Conservation (phyloP, 208 protist genomes). For the Blastocrithidia nonstop region DNA sequence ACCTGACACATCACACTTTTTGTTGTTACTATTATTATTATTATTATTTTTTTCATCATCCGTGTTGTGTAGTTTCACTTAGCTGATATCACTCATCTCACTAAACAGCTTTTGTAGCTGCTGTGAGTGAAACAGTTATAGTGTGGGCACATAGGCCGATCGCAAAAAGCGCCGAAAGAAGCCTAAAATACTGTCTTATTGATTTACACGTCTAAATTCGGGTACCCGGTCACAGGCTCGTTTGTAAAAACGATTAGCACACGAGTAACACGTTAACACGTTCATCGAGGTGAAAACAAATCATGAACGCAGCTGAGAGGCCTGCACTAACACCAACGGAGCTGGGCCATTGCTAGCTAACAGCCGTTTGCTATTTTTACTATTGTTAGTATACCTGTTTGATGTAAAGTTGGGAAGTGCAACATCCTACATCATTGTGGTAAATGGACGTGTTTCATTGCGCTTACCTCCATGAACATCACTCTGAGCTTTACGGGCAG, state of each 20-base stretch:
- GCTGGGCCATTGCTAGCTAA: conserved; percentile 4
- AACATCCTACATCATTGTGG: conserved; percentile 14
- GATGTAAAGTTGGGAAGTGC: not conserved
- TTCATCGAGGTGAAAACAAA: conserved; percentile 81
- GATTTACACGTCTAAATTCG: conserved; percentile 13
- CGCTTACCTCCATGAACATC: conserved; percentile 25
- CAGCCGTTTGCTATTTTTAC: no score
- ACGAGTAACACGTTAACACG: conserved; percentile 69
- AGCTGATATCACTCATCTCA: conserved; percentile 22
- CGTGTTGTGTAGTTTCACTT: not conserved
- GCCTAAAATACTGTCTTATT: conserved; percentile 35
- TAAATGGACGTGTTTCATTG: conserved; percentile 20
- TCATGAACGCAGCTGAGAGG: conserved; percentile 45
- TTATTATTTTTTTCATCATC: not conserved
- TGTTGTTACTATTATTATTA: not conserved
- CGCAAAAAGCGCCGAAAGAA: conserved; percentile 58
- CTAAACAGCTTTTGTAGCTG: conserved; percentile 38
- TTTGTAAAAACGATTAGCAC: conserved; percentile 37
- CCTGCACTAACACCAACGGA: conserved; percentile 30
- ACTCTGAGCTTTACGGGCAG: conserved; percentile 41
- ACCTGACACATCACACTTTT: not conserved
- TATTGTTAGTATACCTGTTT: no score
- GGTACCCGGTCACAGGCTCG: conserved; percentile 38
- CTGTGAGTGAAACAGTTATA: conserved; percentile 51
- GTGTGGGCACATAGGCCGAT: conserved; percentile 42